These are phyloP conservation scores for Eucalyptus tenuipes DNA, from an alignment of 345 rosid genomes.

Conservation along the genomic window DNA sequence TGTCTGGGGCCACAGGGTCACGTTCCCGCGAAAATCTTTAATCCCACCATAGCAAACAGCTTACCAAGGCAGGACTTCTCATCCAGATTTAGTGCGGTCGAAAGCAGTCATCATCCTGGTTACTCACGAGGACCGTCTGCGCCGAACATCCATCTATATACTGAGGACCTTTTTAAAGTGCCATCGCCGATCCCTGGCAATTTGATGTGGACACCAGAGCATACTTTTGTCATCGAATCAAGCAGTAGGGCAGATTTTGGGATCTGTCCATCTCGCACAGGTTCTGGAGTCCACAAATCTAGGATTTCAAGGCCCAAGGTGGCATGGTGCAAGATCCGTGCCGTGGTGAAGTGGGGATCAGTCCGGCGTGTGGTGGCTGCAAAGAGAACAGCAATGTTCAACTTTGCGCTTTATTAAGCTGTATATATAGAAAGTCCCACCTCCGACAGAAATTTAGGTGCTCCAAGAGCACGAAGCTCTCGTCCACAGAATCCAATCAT, in stretches of 20 bases:
- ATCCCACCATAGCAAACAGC: background rate
- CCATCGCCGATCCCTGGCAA: background rate
- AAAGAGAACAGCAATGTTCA: background rate
- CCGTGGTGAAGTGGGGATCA: slow-evolving; percentile 23
- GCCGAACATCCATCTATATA: background rate
- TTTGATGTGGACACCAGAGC: background rate
- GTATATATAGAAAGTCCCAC: background rate
- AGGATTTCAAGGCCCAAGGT: slow-evolving; percentile 24
- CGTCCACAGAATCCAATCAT: background rate
- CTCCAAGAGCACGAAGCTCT: background rate
- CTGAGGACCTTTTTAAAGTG: background rate
- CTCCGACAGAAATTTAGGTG: background rate
- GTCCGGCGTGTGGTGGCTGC: slow-evolving; percentile 12
- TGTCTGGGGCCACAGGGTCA: background rate
- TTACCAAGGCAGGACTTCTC: background rate
- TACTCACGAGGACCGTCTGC: background rate
- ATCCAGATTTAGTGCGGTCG: background rate
- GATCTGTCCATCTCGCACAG: background rate
- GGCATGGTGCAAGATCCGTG: slow-evolving; percentile 56
- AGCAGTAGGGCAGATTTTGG: slow-evolving; percentile 4
- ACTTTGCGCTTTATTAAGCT: background rate
- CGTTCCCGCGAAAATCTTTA: background rate
- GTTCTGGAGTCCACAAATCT: slow-evolving; percentile 1
- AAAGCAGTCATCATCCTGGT: background rate
- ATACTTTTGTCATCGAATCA: background rate